These are phyloP conservation scores for Calonectria honghensis DNA, from an alignment of 2,329 filamentous ascomycete genomes.

Conservation along the genomic window DNA sequence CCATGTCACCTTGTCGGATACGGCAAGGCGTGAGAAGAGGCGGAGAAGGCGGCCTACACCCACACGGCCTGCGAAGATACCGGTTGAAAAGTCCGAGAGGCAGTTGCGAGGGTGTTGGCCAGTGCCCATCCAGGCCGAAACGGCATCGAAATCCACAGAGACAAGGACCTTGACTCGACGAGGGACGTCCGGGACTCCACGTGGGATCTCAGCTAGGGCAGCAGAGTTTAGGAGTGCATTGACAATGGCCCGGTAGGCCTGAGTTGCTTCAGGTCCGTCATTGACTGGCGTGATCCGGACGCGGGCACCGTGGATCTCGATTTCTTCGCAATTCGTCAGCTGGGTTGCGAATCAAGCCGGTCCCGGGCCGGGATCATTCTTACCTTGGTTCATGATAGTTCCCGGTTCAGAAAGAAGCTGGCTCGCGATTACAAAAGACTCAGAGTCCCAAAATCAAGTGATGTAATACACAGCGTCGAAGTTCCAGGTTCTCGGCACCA, in stretches of 20 bases:
- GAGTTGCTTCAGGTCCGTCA: constrained; percentile 22
- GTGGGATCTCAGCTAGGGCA: constrained; percentile 21
- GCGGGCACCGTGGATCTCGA: constrained; percentile 26
- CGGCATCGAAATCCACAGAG: constrained; percentile 70
- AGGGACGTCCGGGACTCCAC: constrained; percentile 38
- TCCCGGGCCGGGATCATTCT: constrained; percentile 9
- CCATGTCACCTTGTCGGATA: constrained; percentile 68
- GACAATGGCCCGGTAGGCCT: constrained; percentile 11
- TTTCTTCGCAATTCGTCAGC: constrained; percentile 28
- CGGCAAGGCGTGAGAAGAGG: constrained; percentile 59
- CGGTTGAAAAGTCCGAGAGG: constrained; percentile 41
- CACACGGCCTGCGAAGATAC: constrained; percentile 54
- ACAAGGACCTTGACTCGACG: constrained; percentile 50
- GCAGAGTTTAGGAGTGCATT: constrained; percentile 22
- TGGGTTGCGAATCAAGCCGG: constrained; percentile 21
- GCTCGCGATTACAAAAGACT: not conserved
- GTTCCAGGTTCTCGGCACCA: constrained; percentile 23
- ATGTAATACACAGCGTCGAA: constrained; percentile 5
- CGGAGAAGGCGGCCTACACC: constrained; percentile 70
- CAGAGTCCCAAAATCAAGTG: not conserved
- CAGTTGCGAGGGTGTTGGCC: constrained; percentile 60
- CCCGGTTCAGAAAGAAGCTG: not conserved
- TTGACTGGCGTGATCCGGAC: constrained; percentile 22
- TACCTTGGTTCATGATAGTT: constrained; percentile 23
- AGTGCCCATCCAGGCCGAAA: constrained; percentile 74